Percentiles rank a stretch among this genome's conserved stretches.
These are phyloP conservation scores for Candida cerambycidarum DNA, from an alignment of 805 yeast species.

Conservation along the genomic window DNA sequence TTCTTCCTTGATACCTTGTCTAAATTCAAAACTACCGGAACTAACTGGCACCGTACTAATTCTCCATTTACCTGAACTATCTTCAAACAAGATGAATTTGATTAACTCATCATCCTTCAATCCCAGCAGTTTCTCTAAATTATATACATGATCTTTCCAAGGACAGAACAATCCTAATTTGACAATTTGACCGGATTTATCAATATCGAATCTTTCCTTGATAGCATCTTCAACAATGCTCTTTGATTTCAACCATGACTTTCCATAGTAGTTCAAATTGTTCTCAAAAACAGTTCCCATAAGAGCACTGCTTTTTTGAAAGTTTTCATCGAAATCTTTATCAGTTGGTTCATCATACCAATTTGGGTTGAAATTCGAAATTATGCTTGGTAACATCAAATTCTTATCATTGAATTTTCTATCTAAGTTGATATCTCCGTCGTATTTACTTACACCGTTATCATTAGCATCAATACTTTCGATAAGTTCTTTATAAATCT, in stretches of 20 bases:
- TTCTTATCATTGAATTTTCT: conserved; percentile 71
- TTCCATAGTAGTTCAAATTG: conserved; percentile 68
- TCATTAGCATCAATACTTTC: conserved; percentile 96
- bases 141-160: conserved; percentile 91
- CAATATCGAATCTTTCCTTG: conserved; percentile 55
- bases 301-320: conserved; percentile 67
- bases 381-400: conserved; percentile 75
- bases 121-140: conserved; percentile 60
- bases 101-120: conserved; percentile 51
- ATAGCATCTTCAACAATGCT: conserved; percentile 72
- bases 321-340: conserved; percentile 63
- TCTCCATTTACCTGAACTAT: conserved; percentile 74
- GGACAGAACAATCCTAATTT: conserved; percentile 79
- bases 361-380: conserved; percentile 77
- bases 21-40: conserved; percentile 74
- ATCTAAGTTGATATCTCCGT: conserved; percentile 42
- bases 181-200: conserved; percentile 70
- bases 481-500: conserved; percentile 81
- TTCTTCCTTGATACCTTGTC: conserved; percentile 83
- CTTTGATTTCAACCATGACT: conserved; percentile 91
- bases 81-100: conserved; percentile 78
- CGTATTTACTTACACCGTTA: conserved; percentile 79
- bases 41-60: conserved; percentile 89
- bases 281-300: conserved; percentile 82
- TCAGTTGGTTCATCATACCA: conserved; percentile 76